Conservation (phyloP, 257 asterid species). For the Voacanga thouarsii region DNA sequence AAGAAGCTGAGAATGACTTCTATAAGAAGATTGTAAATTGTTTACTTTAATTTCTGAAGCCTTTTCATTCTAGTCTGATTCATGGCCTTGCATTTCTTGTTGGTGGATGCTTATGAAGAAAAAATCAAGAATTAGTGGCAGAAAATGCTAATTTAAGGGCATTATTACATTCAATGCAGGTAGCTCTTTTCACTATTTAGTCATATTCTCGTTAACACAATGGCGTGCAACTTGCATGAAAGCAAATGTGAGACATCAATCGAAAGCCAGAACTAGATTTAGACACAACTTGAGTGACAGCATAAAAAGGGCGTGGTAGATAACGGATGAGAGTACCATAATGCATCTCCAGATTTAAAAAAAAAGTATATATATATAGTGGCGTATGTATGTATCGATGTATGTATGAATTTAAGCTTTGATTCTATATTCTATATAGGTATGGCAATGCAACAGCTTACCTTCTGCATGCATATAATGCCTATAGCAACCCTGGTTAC, state of each 20-base stretch:
- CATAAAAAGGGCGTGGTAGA: background rate
- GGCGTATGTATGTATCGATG: background rate
- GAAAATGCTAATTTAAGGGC: slow-evolving; percentile 97
- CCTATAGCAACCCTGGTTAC: background rate
- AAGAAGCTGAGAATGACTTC: slow-evolving; percentile 91
- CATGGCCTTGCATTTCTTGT: slow-evolving; percentile 28
- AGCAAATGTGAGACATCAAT: background rate
- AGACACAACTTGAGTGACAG: background rate
- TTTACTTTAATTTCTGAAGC: slow-evolving; percentile 12
- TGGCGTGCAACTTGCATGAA: background rate
- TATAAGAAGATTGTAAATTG: slow-evolving; percentile 82
- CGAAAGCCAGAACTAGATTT: background rate
- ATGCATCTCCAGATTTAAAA: background rate
- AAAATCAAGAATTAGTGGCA: slow-evolving; percentile 88
- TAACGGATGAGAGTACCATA: background rate
- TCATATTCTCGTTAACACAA: slow-evolving; percentile 3
- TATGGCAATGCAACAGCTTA: background rate
- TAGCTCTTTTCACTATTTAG: slow-evolving; percentile 13
- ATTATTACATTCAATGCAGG: slow-evolving; percentile 95
- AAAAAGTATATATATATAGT: background rate
- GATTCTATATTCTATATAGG: background rate
- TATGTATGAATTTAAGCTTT: background rate
- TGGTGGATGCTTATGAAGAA: slow-evolving; percentile 97
- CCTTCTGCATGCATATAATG: background rate
- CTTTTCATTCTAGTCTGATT: slow-evolving; percentile 6